phyloP scores from a whole-genome alignment of 2,329 filamentous ascomycete species.

The Alternaria ventricosa region DNA sequence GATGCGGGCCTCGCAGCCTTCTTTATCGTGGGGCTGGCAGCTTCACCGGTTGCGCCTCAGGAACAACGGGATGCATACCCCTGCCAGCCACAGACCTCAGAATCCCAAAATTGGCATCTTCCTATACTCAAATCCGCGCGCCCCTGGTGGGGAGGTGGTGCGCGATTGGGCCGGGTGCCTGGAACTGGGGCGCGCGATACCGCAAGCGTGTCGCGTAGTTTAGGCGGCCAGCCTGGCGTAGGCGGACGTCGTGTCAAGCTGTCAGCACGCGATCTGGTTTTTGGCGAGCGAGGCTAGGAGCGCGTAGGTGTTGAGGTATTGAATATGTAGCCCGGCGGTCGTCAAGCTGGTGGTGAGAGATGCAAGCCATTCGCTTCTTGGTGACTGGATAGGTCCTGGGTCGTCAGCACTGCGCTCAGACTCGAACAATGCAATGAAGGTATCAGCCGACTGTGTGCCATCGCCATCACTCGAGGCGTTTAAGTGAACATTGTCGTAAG shows the following conservation, averaged over 20 bases:
- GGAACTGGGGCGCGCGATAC: slow-evolving; percentile 15
- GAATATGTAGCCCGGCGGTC: background rate
- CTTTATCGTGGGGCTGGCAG: slow-evolving; percentile 20
- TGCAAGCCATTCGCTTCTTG: background rate
- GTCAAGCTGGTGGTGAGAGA: background rate
- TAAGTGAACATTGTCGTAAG: slow-evolving; percentile 16
- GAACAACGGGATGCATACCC: slow-evolving; percentile 2
- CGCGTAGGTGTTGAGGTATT: slow-evolving; percentile 3
- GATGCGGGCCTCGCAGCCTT: background rate
- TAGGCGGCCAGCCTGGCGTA: slow-evolving; percentile 18
- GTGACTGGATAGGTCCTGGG: background rate
- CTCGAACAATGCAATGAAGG: slow-evolving; percentile 8
- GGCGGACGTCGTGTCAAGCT: slow-evolving; percentile 1
- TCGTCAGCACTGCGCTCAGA: background rate
- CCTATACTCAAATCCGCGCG: slow-evolving; percentile 13
- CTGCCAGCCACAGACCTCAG: background rate
- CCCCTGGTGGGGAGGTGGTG: slow-evolving; percentile 1
- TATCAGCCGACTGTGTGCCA: background rate
- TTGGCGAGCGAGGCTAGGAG: slow-evolving; percentile 4
- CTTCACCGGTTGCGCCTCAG: slow-evolving; percentile 31
- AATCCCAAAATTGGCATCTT: slow-evolving; percentile 8
- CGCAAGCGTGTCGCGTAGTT: slow-evolving; percentile 14
- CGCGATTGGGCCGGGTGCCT: slow-evolving; percentile 23
- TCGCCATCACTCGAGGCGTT: background rate
- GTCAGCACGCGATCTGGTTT: slow-evolving; percentile 2